Evolutionary conservation across 768 basidiomycete species (phyloP), one percentile per base, ranked within the genome.

Genomic region (Phanerodontia chrysosporium): DNA sequence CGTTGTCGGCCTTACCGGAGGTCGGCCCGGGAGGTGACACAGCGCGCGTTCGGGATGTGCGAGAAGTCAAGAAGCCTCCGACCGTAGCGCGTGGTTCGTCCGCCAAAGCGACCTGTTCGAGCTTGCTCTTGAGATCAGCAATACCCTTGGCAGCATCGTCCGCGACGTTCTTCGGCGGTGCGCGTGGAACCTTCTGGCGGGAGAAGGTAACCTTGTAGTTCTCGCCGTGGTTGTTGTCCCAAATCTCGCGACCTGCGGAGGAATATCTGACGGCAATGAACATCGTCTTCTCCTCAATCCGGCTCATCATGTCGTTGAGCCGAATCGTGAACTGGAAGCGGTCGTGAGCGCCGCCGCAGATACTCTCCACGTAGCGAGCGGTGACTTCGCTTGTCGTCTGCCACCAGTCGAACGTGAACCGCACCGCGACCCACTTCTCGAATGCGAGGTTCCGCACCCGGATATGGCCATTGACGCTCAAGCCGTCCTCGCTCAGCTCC

Each of bases 401-500:
- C 96, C 96, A 98, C 64, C 78, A 80, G 70, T 98, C 96, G 65
- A 95, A 82, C 1, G 96, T 98, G 73, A 97, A 98, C 28, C 96
- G 84, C 25, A 94, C 83, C 8, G 86, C 89, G 54, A 98, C 80
- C 78, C 83, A 83, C 75, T 98, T 98, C 66, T 89, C 79, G 74
- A 85, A 98, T 7, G 92, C 84, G 51, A 98, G 69, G 70, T 98
- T 98, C 66, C 85, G 81, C 58, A 96, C 90, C 49, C 85, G 83
- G 45, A 93, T 81, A 42, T 76, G 77, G 25, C 96, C 96, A n/a
- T 79, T 71, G 53, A 98, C 80, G 57, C 76, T 78, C 32, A 73
- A 73, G 32, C 76, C 76, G 60, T 84, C 84, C 25, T 76, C 67
- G 9, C 79, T 73, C 32, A 91, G 75, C n/a, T 67, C 67, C 39